phyloP scores from a whole-genome alignment of 139 green algal species.

The Micromonas pusilla region DNA sequence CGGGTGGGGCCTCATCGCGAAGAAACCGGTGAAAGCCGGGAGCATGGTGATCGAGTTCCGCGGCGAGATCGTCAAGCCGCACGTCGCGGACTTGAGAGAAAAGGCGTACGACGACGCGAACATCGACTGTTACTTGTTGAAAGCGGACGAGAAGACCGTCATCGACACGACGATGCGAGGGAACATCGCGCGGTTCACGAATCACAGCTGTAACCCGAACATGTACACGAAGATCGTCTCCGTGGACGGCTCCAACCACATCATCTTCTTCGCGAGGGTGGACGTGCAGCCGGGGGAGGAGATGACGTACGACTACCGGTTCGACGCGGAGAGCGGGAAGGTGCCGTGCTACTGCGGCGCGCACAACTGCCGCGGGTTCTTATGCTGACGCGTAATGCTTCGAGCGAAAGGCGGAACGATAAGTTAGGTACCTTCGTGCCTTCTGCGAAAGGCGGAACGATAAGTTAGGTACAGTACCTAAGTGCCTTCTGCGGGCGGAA shows the following conservation, averaged over 20 bases:
- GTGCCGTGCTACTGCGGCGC: conserved; percentile 38
- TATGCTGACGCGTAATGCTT: no score
- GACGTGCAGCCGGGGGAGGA: conserved; percentile 74
- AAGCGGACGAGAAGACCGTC: conserved; percentile 60
- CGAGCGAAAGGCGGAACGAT: no score
- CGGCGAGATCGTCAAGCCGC: conserved; percentile 58
- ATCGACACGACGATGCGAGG: conserved; percentile 72
- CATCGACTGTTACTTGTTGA: conserved; percentile 88
- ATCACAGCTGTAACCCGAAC: conserved; percentile 81
- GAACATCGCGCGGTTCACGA: conserved; percentile 74
- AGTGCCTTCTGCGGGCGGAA: no score
- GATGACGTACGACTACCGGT: conserved; percentile 82
- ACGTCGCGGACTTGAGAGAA: conserved; percentile 65
- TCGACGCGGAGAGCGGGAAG: conserved; percentile 29
- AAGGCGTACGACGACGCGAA: conserved; percentile 52
- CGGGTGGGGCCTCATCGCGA: conserved; percentile 63
- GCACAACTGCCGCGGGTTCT: conserved; percentile 33
- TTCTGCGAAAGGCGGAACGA: no score
- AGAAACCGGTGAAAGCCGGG: conserved; percentile 57
- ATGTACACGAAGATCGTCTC: conserved; percentile 78
- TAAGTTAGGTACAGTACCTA: no score
- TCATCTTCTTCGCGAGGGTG: conserved; percentile 73
- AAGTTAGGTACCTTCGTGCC: no score
- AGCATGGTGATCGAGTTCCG: conserved; percentile 81
- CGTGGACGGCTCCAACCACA: conserved; percentile 49